phyloP scores from a whole-genome alignment of 75 land plant species.

The Cunninghamia lanceolata region DNA sequence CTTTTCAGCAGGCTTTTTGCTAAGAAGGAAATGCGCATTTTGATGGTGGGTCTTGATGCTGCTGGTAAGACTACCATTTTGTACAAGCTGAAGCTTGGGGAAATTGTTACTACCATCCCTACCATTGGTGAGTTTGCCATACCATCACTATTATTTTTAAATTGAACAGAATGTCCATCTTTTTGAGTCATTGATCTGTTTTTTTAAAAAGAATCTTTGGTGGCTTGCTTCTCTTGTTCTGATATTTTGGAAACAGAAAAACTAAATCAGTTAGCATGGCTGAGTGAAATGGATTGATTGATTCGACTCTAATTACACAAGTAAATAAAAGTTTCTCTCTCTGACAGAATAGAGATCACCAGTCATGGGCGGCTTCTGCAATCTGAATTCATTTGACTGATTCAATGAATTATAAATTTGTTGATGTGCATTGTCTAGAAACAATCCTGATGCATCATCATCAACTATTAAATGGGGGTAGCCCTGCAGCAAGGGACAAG shows the following conservation, averaged over 20 bases:
- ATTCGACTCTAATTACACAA: background rate
- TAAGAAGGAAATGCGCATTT: slow-evolving; percentile 63
- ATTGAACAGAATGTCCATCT: background rate
- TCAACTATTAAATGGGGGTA: background rate
- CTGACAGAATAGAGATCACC: background rate
- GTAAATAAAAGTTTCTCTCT: background rate
- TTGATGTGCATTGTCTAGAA: background rate
- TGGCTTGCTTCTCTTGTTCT: background rate
- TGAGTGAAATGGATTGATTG: background rate
- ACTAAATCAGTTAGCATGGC: background rate
- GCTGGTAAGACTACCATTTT: slow-evolving; percentile 58
- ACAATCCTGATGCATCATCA: background rate
- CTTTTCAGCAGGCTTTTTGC: slow-evolving; percentile 48
- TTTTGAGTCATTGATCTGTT: background rate
- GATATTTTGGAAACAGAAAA: background rate
- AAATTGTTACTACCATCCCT: slow-evolving; percentile 58
- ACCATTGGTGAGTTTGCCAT: slow-evolving; percentile 34
- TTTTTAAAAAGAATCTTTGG: background rate
- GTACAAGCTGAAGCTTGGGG: slow-evolving; percentile 65
- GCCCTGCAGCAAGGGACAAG: background rate
- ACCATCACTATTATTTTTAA: slow-evolving; percentile 7
- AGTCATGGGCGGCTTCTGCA: background rate
- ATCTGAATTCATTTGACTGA: background rate
- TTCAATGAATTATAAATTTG: background rate
- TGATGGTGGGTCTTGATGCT: slow-evolving; percentile 64